Evolutionary conservation across 73 alveolate species (phyloP), one percentile per base, ranked within the genome.

Genomic region (Loxodes magnus): DNA sequence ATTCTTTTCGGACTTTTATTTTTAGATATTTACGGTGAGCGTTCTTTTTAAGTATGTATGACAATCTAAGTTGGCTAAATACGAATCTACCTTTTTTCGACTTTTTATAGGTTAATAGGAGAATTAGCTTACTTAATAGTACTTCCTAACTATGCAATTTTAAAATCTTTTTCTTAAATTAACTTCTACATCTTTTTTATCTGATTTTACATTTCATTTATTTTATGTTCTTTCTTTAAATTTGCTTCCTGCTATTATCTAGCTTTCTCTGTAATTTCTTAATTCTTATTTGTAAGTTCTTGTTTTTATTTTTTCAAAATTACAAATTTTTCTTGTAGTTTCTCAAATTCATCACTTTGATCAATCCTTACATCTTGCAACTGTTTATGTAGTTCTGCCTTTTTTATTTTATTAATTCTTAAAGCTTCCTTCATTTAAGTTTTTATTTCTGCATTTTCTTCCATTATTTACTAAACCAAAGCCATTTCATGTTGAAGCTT

Each of bases 281-380:
- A 33, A 33, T 33, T 33, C 14, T 33, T 16, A 16, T 31, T 33
- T 15, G 35, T 17, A 37, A 55, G 68, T n/a, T 55, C 68, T 4
- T 29, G 23, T 23, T 55, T 55, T 19, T 55, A 54, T 6, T 25
- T 24, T 55, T 55, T 55, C 3, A 55, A 44, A 42, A 26, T 37
- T 28, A 54, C 39, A 43, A 55, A 31, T 3, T 17, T 43, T 21
- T 37, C 39, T 50, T 55, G 58, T 17, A 55, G 15, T 34, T 55
- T 50, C 17, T 37, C 16, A 16, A 55, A 16, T 15, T 55, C 68
- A 29, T 37, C 21, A 23, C 39, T 34, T 35, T 55, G 35, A 28
- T 31, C 17, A 21, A 20, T n/a, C 35, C 39, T 30, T 4, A 29
- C 20, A 4, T 15, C 25, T 2, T 46, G 14, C 17, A 55, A 19